Evolutionary conservation across 371 early-diverging fungal genomes (phyloP).

Genomic region (Conidiobolus incongruus): DNA sequence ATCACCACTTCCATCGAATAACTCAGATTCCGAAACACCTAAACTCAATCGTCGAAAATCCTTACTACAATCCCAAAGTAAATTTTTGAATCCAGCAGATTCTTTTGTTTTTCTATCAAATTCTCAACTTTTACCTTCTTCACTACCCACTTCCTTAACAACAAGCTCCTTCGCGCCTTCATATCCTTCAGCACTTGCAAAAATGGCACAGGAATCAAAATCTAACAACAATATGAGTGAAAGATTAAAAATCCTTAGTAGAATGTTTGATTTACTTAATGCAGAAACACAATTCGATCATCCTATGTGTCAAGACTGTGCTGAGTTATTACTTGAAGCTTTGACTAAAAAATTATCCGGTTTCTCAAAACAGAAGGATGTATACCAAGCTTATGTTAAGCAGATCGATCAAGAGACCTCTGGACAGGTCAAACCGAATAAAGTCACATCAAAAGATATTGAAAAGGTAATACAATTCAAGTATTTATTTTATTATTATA

Average conservation of each 20-base stretch:
- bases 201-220: neutral
- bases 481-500: neutral
- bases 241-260: conserved; percentile 32
- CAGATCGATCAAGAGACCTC: conserved; percentile 19
- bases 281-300: conserved; percentile 49
- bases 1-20: too few species aligned
- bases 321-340: conserved; percentile 42
- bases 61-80: neutral
- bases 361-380: conserved; percentile 40
- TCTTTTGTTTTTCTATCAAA: neutral
- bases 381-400: conserved; percentile 42
- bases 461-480: conserved; percentile 12
- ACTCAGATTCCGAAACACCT: neutral
- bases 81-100: neutral
- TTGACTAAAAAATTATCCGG: conserved; percentile 43
- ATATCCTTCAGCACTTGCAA: neutral
- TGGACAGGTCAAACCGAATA: conserved; percentile 19
- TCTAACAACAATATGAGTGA: conserved; percentile 4
- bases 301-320: conserved; percentile 77
- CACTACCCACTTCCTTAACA: neutral
- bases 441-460: conserved; percentile 17
- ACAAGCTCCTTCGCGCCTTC: neutral
- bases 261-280: conserved; percentile 44
- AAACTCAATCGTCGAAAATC: too few species aligned
- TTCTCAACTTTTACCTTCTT: neutral